Evolutionary conservation across 176 grass and related monocot species (phyloP), one percentile per base, ranked within the genome.

Genomic region (Lolium rigidum): DNA sequence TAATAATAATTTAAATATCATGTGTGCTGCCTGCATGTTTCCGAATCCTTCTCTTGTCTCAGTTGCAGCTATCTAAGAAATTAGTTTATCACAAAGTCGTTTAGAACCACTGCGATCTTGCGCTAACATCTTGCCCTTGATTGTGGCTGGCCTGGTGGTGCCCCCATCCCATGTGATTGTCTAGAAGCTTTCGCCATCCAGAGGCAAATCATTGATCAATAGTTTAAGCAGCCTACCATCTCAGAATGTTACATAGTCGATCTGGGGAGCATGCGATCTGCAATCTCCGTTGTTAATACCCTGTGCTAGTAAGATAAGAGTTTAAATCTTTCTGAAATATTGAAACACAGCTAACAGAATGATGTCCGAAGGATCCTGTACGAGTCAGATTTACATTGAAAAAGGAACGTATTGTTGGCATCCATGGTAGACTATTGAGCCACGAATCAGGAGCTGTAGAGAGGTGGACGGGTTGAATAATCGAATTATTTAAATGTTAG

Each of bases 281-380:
- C 87, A 51, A 70, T 79, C 73, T 52, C 66, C 18, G 10, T 93
- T 95, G 76, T 91, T 94, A 88, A 94, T 83, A 7, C 6, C 9
- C 50, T 38, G 14, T 24, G 21, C 58, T 61, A 71, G 46, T 56
- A 79, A 76, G 63, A 79, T 63, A 68, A 65, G 83, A 60, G 71
- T 60, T 38, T 24, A 35, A 43, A 41, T 25, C 78, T 81, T 38
- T 87, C 84, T 82, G 83, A 67, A 59, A 59, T 93, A 85, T 89
- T 85, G 77, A 54, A 48, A 82, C 77, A 54, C 65, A 85, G 10
- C 86, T 72, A 85, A 87, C 74, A 52, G 84, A 41, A 80, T 89
- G 86, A 89, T 76, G 43, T 81, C 58, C 63, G 63, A 85, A 57
- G 70, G 79, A 89, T 92, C 83, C 68, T 79, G 31, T 81, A 47